Evolutionary conservation across 169 alveolate species (phyloP).

Genomic region (Toxoplasma gondii): DNA sequence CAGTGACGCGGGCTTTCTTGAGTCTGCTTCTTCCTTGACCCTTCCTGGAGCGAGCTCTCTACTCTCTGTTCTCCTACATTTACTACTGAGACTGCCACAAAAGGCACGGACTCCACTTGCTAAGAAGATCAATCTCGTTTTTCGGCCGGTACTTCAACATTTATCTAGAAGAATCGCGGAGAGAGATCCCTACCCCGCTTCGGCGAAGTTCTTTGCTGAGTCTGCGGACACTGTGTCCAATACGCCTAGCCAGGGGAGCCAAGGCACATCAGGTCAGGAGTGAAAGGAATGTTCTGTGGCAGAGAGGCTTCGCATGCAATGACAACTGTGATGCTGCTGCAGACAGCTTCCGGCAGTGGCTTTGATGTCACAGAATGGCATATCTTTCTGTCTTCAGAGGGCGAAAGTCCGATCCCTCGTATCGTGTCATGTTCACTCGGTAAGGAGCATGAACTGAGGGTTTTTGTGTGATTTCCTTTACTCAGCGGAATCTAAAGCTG

Average conservation of each 20-base stretch:
- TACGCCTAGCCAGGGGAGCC: background rate
- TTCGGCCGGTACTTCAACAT: background rate
- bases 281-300: background rate
- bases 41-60: constrained; percentile 30
- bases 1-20: background rate
- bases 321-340: too few species aligned
- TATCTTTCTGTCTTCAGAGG: too few species aligned
- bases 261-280: background rate
- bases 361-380: too few species aligned
- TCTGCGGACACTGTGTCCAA: background rate
- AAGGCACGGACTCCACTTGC: background rate
- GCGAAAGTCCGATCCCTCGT: too few species aligned
- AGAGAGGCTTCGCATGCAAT: too few species aligned
- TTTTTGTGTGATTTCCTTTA: too few species aligned
- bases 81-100: background rate
- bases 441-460: too few species aligned
- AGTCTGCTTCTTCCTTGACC: background rate
- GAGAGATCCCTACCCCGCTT: constrained; percentile 8
- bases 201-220: background rate
- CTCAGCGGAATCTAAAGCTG: too few species aligned
- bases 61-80: background rate
- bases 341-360: too few species aligned
- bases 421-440: too few species aligned
- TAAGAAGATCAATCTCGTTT: background rate
- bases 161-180: background rate